Evolutionary conservation across 192 early-diverging fungal species (phyloP).

Genomic region (Chytriomyces confervae): DNA sequence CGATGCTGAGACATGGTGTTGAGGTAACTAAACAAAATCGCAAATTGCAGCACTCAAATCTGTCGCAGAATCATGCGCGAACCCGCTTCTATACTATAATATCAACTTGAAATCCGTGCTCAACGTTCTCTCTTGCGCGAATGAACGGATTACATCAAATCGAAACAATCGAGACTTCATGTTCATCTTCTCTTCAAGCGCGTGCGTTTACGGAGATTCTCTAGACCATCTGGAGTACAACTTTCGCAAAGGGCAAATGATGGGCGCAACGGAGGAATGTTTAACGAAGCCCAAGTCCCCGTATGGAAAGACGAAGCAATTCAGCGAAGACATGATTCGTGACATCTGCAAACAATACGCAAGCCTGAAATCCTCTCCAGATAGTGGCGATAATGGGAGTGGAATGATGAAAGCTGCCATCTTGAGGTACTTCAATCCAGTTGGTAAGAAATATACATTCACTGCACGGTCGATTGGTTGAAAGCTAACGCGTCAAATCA

Average conservation of each 20-base stretch:
- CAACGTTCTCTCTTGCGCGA: constrained; percentile 66
- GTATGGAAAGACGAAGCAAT: constrained; percentile 80
- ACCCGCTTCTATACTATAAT: constrained; percentile 80
- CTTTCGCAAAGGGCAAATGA: constrained; percentile 6
- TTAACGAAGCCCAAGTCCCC: constrained; percentile 72
- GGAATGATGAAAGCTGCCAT: constrained; percentile 15
- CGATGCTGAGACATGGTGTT: neutral
- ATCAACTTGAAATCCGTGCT: constrained; percentile 82
- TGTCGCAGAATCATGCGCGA: constrained; percentile 75
- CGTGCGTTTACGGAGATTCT: constrained; percentile 73
- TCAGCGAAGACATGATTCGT: constrained; percentile 76
- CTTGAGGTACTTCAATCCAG: constrained; percentile 83
- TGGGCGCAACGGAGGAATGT: constrained; percentile 78
- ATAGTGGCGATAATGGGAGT: neutral
- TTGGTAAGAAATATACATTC: constrained; percentile 53
- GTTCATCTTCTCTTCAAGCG: constrained; percentile 86
- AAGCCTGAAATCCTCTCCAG: neutral
- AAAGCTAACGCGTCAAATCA: neutral
- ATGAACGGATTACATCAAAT: constrained; percentile 21
- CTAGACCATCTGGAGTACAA: constrained; percentile 50
- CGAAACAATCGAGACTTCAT: constrained; percentile 68
- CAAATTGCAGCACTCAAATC: constrained; percentile 57
- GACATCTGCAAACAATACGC: constrained; percentile 32
- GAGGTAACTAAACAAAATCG: neutral
- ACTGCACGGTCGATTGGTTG: neutral